Conservation (phyloP, 257 asterid genomes). For the Dorcoceras hygrometricum region DNA sequence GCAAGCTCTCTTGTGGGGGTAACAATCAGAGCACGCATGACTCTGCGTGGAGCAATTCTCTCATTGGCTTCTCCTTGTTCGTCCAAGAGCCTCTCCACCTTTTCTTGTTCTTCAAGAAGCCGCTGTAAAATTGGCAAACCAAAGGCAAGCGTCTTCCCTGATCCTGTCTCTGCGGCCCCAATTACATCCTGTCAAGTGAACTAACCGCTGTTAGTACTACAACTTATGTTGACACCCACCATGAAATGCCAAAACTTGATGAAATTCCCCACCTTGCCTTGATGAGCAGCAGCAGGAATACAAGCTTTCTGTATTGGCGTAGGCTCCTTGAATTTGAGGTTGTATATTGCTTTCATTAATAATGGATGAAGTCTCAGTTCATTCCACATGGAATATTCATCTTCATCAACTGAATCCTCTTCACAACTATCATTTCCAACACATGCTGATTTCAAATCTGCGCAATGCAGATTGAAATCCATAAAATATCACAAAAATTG, state of each 20-base stretch:
- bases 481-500: slow-evolving; percentile 23
- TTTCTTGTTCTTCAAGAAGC: slow-evolving; percentile 85
- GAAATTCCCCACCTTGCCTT: slow-evolving; percentile 76
- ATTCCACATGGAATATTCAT: slow-evolving; percentile 79
- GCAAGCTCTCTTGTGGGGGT: slow-evolving; percentile 99
- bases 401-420: slow-evolving; percentile 59
- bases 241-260: slow-evolving; percentile 15
- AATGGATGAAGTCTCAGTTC: slow-evolving; percentile 87
- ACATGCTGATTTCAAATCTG: slow-evolving; percentile 32
- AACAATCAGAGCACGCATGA: slow-evolving; percentile 80
- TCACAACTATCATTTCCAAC: slow-evolving; percentile 40
- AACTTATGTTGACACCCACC: slow-evolving; percentile 17
- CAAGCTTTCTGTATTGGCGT: slow-evolving; percentile 90
- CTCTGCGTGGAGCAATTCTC: slow-evolving; percentile 49
- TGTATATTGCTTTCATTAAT: slow-evolving; percentile 75
- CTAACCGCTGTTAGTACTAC: slow-evolving; percentile 27
- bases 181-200: slow-evolving; percentile 75
- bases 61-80: slow-evolving; percentile 57
- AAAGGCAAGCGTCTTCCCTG: slow-evolving; percentile 98
- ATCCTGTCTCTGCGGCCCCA: slow-evolving; percentile 99
- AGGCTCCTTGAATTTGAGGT: slow-evolving; percentile 73
- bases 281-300: slow-evolving; percentile 97
- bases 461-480: slow-evolving; percentile 15
- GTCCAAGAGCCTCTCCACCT: slow-evolving; percentile 49
- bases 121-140: slow-evolving; percentile 95